These are phyloP conservation scores for Lipomyces japonicus DNA, from an alignment of 805 yeast species.

Conservation along the genomic window DNA sequence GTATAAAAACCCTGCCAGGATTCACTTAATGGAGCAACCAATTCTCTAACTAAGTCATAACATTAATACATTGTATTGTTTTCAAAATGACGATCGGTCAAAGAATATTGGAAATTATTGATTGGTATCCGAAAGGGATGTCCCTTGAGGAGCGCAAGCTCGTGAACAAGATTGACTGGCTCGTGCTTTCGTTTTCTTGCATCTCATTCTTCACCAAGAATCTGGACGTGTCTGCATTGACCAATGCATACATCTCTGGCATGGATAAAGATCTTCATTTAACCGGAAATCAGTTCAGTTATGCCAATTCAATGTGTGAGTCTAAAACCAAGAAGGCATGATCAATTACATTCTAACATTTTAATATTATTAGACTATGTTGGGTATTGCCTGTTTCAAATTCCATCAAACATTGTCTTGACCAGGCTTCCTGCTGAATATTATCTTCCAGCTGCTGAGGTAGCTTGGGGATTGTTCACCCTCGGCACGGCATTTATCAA, in stretches of 20 bases:
- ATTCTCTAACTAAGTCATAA: too few relatives aligned
- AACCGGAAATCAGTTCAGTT: constrained; percentile 58
- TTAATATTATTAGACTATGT: constrained; percentile 25
- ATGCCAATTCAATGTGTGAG: constrained; percentile 45
- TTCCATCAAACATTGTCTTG: constrained; percentile 40
- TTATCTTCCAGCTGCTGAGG: constrained; percentile 40
- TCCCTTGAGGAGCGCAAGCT: constrained; percentile 48
- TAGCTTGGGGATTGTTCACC: constrained; percentile 42
- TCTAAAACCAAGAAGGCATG: constrained; percentile 44
- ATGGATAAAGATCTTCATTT: constrained; percentile 53
- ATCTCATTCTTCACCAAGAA: constrained; percentile 67
- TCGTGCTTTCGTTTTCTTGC: constrained; percentile 53
- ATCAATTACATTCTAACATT: not conserved
- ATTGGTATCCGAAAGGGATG: constrained; percentile 25
- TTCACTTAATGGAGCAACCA: too few relatives aligned
- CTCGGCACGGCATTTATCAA: constrained; percentile 35
- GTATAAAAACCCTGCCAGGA: too few relatives aligned
- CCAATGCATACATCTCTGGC: constrained; percentile 67
- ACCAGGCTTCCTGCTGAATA: constrained; percentile 36
- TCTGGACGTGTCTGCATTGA: constrained; percentile 56
- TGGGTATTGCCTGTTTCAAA: constrained; percentile 40
- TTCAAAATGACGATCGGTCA: not conserved
- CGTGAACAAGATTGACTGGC: constrained; percentile 52
- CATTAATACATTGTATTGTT: too few relatives aligned
- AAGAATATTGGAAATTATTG: constrained; percentile 14